Base-by-base conservation (phyloP, 2,329 filamentous ascomycete genomes). In the Stemphylium lycopersici region DNA sequence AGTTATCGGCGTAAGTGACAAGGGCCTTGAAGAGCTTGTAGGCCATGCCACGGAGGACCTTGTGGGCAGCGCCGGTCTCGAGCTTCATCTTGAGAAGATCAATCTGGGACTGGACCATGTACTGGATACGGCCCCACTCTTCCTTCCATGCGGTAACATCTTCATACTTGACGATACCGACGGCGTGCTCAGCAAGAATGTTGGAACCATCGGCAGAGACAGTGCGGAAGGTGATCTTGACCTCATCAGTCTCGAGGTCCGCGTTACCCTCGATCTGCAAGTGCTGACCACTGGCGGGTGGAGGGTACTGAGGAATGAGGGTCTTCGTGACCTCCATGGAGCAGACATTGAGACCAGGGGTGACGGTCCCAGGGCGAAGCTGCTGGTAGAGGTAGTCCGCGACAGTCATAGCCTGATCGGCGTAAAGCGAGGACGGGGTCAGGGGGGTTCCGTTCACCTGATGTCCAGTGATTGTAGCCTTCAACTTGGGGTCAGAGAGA, bases 21-120 rank as follows among this genome's bases (percentile, higher is more conserved):
- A 85, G 76, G 48, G 81, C 79, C 66, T 82, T 82, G 77, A 85
- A 85, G 46, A 88, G 82, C 77, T 92, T 93, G 82, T 95, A 95
- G 12, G 88, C 87, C 78, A 92, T 84, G 31, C 88, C 88, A 22
- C 88, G 86, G 44, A 88, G 84, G 58, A 92, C 84, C 76, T 90
- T 89, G 71, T 89, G 88, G 24, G 88, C 88, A 51, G 84, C 82
- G 34, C 89, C 89, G 31, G 79, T 81, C 64, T 84, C 77, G 50
- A 89, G 87, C 55, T 85, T 87, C 58, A 84, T 81, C 65, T 86
- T 84, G 69, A 93, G 85, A 32, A 91, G 80, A 69, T 92, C 79
- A 52, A 82, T 78, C 68, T 82, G 80, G 43, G 76, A 77, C 69
- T 82, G 79, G 45, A 82, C 80, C 80, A 82, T 81, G 73, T 77